phyloP scores from a whole-genome alignment of 768 basidiomycete genomes.

The Lyophyllum atratum region DNA sequence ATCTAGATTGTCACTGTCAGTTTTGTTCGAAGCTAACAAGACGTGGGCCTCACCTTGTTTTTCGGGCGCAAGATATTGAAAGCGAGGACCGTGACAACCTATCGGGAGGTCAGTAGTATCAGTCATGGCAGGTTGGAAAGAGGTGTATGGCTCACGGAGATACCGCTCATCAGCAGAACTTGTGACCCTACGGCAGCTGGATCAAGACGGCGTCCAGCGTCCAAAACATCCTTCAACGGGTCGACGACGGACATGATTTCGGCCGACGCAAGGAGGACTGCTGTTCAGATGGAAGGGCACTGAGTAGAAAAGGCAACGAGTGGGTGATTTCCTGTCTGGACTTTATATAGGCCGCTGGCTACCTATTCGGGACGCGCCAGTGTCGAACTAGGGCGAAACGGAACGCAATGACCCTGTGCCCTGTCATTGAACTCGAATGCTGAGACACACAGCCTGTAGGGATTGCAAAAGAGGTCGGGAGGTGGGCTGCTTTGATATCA shows the following conservation, averaged over 20 bases:
- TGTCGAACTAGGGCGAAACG: background rate
- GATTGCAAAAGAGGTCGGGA: too few relatives aligned
- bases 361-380: background rate
- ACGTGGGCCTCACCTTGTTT: slow-evolving; percentile 62
- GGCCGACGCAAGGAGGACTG: background rate
- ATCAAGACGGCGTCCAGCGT: slow-evolving; percentile 1
- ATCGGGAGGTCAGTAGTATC: background rate
- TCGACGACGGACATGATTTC: background rate
- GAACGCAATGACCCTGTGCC: background rate
- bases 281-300: background rate
- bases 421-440: background rate
- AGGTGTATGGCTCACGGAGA: slow-evolving; percentile 60
- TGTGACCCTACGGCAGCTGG: slow-evolving; percentile 77
- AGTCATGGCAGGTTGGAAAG: background rate
- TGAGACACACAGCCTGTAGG: too few relatives aligned
- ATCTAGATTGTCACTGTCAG: slow-evolving; percentile 44
- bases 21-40: slow-evolving; percentile 2
- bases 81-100: slow-evolving; percentile 64
- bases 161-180: slow-evolving; percentile 64
- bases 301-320: background rate
- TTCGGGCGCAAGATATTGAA: slow-evolving; percentile 86
- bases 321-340: too few relatives aligned
- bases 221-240: background rate
- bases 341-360: background rate
- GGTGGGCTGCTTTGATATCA: background rate